Evolutionary conservation across 495 filamentous ascomycete species (phyloP), one percentile per base, ranked within the genome.

Genomic region (Cladorrhinum samala): DNA sequence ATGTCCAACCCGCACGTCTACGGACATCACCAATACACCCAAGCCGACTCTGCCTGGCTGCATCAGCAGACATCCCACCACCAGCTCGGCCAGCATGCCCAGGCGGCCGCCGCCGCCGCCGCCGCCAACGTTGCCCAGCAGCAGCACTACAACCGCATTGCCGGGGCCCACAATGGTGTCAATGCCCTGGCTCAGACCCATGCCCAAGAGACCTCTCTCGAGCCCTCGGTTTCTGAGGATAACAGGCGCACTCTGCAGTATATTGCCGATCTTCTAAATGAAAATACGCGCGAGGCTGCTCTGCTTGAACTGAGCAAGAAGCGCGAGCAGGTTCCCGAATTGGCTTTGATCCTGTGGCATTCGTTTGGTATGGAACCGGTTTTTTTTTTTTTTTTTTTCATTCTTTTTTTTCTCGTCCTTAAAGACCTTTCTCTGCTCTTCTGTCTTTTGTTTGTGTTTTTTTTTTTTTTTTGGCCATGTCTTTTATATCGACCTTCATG

Each of bases 231-330:
- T 49, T 88, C 85, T 40, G 94, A 97, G 63, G 93, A 99, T 62
- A 96, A 96, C 66, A 80, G 89, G 60, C 82, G 92, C 48, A 90
- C 95, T 14, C 80, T 97, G 61, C 84, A 84, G 56, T 96, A 91
- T 82, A 92, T 97, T 56, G 86, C 90, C 40, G 92, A 99, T 64
- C 76, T 97, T 41, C 79, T 97, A 60, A 92, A 91, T 63, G 88
- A 89, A 44, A 83, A 81, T 46, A 89, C 89, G 16, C 78, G 93
- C 48, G 93, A 99, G 72, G 83, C 86, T 0, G 94, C 93, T 45
- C 78, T 99, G 16, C 82, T 99, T 66, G 93, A 99, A 69, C 77
- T 99, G 40, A 96, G 92, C 75, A 99, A 99, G 77, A 99, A 99
- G 77, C 77, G 93, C 40, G 93, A 99, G 68, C 94, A 97, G 68